A percentile compares a stretch with the other conserved stretches of the same genome.
phyloP scores from a whole-genome alignment of 2,329 filamentous ascomycete species.

The Fusarium burgessii region DNA sequence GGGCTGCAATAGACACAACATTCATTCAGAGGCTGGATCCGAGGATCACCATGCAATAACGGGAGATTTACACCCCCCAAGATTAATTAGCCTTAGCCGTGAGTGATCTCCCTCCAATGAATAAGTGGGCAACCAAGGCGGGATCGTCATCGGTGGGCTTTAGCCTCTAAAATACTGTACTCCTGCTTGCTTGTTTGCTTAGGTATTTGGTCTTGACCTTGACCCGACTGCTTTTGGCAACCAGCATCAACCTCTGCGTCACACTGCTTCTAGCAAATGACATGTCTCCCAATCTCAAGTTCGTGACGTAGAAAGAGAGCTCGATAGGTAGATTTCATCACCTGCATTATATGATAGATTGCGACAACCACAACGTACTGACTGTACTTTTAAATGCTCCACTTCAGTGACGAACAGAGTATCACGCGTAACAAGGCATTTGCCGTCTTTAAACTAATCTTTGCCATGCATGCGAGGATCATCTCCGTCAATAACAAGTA shows the following conservation, averaged over 20 bases:
- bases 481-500: neutral
- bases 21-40: neutral
- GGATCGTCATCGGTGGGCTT: constrained; percentile 29
- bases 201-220: neutral
- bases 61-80: constrained; percentile 29
- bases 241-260: constrained; percentile 7
- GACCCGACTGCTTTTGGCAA: constrained; percentile 1
- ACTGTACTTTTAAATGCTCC: neutral
- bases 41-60: constrained; percentile 7
- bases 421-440: neutral
- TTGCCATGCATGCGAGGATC: neutral
- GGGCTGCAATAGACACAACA: no score
- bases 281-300: neutral
- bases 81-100: constrained; percentile 4
- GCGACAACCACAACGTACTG: constrained; percentile 4
- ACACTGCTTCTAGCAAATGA: neutral
- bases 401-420: neutral
- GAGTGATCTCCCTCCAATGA: constrained; percentile 15
- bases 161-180: neutral
- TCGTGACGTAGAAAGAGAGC: constrained; percentile 2
- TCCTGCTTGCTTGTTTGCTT: no score
- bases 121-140: neutral
- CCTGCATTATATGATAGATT: neutral
- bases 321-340: neutral
- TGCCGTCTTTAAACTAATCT: neutral